These are phyloP conservation scores for Tolypocladium inflatum DNA, from an alignment of 2,329 filamentous ascomycete species.

Conservation along the genomic window DNA sequence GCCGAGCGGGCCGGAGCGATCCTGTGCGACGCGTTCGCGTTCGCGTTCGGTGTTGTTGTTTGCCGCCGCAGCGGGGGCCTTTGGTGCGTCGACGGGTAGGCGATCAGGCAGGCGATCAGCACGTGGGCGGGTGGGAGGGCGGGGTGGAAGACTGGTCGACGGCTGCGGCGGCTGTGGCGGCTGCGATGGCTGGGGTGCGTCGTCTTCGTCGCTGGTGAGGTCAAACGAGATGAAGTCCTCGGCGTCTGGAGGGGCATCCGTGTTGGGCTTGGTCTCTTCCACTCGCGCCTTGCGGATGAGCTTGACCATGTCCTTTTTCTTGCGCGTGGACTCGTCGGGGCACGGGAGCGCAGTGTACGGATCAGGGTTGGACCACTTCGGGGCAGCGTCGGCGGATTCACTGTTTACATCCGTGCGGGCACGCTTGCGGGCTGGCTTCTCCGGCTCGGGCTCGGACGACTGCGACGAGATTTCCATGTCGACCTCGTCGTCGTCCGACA, in stretches of 20 bases:
- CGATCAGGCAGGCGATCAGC: slow-evolving; percentile 2
- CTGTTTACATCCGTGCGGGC: slow-evolving; percentile 16
- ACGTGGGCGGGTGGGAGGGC: slow-evolving; percentile 11
- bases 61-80: slow-evolving; percentile 6
- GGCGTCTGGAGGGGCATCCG: slow-evolving; percentile 43
- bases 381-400: slow-evolving; percentile 35
- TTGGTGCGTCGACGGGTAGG: slow-evolving; percentile 7
- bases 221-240: slow-evolving; percentile 90
- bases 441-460: slow-evolving; percentile 17
- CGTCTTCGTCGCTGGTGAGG: slow-evolving; percentile 47
- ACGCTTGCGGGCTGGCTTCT: slow-evolving; percentile 30
- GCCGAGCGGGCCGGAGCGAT: slow-evolving; percentile 39
- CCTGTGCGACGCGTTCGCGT: slow-evolving; percentile 6
- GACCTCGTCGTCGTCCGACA: slow-evolving; percentile 54
- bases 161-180: not conserved
- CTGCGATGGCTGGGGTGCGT: not conserved
- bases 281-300: slow-evolving; percentile 84
- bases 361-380: slow-evolving; percentile 94
- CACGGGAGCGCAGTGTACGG: slow-evolving; percentile 85
- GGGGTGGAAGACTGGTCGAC: slow-evolving; percentile 5
- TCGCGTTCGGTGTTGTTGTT: slow-evolving; percentile 8
- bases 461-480: slow-evolving; percentile 51
- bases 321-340: slow-evolving; percentile 59
- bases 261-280: slow-evolving; percentile 37
- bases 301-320: slow-evolving; percentile 81